phyloP scores from a whole-genome alignment of 2,329 filamentous ascomycete species.

The Immersiporthe knoxdaviesiana region DNA sequence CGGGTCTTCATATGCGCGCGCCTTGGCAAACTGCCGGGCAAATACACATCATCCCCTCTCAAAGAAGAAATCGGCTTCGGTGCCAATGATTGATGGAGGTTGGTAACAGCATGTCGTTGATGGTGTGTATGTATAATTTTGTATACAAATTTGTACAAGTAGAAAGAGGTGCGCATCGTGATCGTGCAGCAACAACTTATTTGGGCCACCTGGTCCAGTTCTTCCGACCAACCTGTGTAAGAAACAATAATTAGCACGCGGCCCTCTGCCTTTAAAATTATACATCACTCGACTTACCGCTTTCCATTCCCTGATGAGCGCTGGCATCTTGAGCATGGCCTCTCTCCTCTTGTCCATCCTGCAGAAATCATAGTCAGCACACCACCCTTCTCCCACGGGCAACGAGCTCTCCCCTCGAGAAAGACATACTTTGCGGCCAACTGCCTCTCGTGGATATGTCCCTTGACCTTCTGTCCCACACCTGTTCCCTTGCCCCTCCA shows the following conservation, averaged over 20 bases:
- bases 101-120: not conserved
- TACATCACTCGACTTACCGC: slow-evolving; percentile 62
- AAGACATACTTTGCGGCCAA: slow-evolving; percentile 70
- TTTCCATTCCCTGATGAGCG: slow-evolving; percentile 91
- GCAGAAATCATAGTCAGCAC: slow-evolving; percentile 39
- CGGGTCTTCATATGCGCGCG: not conserved
- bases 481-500: slow-evolving; percentile 90
- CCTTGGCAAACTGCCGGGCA: not conserved
- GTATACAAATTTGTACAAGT: slow-evolving; percentile 20
- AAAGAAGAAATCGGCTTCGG: too few relatives aligned
- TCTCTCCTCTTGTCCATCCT: slow-evolving; percentile 86
- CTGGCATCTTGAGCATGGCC: slow-evolving; percentile 94
- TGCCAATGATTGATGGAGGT: not conserved
- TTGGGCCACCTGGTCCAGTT: slow-evolving; percentile 63
- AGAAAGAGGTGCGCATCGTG: not conserved
- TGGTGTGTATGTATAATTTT: slow-evolving; percentile 1
- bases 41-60: too few relatives aligned
- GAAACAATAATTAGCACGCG: slow-evolving; percentile 44
- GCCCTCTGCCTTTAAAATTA: slow-evolving; percentile 2
- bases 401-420: not conserved
- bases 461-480: slow-evolving; percentile 91
- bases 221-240: slow-evolving; percentile 56
- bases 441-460: slow-evolving; percentile 88
- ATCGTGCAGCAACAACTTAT: slow-evolving; percentile 41
- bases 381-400: not conserved